Percentiles rank a stretch among this genome's conserved stretches.
Conservation (phyloP, 2,329 filamentous ascomycete genomes). For the Penicillium polonicum region DNA sequence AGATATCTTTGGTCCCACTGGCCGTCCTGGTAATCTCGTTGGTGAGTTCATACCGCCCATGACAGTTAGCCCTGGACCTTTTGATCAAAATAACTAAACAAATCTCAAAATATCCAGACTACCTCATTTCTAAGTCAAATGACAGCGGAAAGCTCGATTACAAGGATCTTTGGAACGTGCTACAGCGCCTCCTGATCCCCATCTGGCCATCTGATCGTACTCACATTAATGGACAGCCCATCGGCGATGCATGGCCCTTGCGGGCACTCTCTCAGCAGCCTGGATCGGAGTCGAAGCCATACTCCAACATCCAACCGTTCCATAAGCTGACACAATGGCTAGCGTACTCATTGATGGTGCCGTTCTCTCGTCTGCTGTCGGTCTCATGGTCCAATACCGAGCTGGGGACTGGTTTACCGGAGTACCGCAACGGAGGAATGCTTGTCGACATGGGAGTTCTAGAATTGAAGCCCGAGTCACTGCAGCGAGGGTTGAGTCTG, state of each 20-base stretch:
- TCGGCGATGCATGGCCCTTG: conserved; percentile 55
- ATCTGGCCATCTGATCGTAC: conserved; percentile 51
- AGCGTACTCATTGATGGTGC: conserved; percentile 69
- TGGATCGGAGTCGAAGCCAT: conserved; percentile 6
- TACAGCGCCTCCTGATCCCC: conserved; percentile 50
- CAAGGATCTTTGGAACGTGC: conserved; percentile 43
- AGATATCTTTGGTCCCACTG: conserved; percentile 44
- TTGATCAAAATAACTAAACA: neutral
- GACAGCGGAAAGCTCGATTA: conserved; percentile 37
- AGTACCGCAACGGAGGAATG: conserved; percentile 70
- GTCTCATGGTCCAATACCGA: conserved; percentile 54
- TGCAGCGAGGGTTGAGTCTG: conserved; percentile 46
- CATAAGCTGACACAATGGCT: conserved; percentile 72
- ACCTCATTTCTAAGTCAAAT: conserved; percentile 34
- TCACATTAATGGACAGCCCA: conserved; percentile 41
- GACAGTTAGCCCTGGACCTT: too few species aligned
- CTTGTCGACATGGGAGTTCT: conserved; percentile 62
- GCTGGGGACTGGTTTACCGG: conserved; percentile 65
- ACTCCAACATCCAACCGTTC: conserved; percentile 51
- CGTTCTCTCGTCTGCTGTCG: conserved; percentile 55
- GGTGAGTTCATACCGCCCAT: conserved; percentile 36
- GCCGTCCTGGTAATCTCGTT: conserved; percentile 51
- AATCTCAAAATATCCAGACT: conserved; percentile 36
- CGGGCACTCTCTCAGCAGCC: conserved; percentile 12
- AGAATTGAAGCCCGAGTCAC: conserved; percentile 49